A percentile compares a stretch with the other conserved stretches of the same genome.
These are phyloP conservation scores for Arabis alpina DNA, from an alignment of 345 rosid genomes.

Conservation along the genomic window DNA sequence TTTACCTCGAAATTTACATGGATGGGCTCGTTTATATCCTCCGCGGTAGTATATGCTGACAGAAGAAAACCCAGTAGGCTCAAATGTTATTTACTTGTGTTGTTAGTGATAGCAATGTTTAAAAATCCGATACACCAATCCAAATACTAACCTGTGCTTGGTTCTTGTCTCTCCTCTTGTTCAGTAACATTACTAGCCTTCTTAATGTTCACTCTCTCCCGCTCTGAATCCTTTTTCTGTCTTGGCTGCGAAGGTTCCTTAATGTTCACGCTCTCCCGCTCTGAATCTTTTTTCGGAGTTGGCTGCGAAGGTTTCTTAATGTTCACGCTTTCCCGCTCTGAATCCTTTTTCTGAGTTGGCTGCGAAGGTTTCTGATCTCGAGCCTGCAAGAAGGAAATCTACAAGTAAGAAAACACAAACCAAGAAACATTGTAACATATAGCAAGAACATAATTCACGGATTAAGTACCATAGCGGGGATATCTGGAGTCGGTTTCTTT, in stretches of 20 bases:
- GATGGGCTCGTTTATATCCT: conserved; percentile 59
- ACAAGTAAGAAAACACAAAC: conserved; percentile 22
- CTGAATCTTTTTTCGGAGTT: conserved; percentile 40
- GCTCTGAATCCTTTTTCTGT: conserved; percentile 38
- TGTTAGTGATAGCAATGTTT: background rate
- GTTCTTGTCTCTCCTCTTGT: conserved; percentile 48
- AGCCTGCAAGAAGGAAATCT: background rate
- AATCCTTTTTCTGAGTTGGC: conserved; percentile 36
- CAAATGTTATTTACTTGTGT: conserved; percentile 7
- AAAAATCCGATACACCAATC: conserved; percentile 6
- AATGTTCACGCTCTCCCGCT: background rate
- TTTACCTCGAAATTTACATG: conserved; percentile 54
- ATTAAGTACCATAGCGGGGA: conserved; percentile 41
- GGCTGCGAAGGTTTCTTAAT: conserved; percentile 29
- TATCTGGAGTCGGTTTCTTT: conserved; percentile 35
- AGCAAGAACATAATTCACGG: conserved; percentile 9
- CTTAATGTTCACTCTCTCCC: conserved; percentile 21
- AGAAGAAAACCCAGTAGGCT: conserved; percentile 24
- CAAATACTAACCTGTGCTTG: conserved; percentile 53
- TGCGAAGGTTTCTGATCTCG: conserved; percentile 36
- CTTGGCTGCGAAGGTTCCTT: conserved; percentile 35
- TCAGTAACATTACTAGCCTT: conserved; percentile 41
- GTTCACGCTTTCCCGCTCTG: conserved; percentile 18
- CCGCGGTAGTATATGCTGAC: conserved; percentile 47
- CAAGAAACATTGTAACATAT: background rate